Conservation (phyloP, 2,329 filamentous ascomycete genomes). For the Fusarium continuum region DNA sequence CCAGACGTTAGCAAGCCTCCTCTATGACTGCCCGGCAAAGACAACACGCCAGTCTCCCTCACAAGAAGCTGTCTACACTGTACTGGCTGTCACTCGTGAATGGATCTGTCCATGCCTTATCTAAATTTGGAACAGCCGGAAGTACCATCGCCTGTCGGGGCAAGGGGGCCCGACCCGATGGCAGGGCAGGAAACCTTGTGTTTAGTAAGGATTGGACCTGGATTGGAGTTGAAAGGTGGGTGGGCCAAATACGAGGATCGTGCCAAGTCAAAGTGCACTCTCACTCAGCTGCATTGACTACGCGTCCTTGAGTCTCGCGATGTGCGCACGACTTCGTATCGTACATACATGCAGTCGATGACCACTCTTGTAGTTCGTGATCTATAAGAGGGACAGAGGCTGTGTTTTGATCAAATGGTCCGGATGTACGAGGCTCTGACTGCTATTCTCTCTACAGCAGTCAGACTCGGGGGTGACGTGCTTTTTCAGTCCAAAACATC, state of each 20-base stretch:
- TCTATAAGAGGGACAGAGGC: conserved; percentile 1
- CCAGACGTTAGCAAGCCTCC: too few species aligned
- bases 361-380: neutral
- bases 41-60: neutral
- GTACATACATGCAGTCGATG: neutral
- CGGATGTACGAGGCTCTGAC: neutral
- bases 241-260: conserved; percentile 37
- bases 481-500: neutral
- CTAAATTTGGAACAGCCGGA: conserved; percentile 38
- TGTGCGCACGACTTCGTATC: conserved; percentile 6
- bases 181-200: conserved; percentile 30
- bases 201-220: conserved; percentile 32
- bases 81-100: conserved; percentile 27
- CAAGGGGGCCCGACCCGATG: conserved; percentile 32
- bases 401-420: conserved; percentile 2
- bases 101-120: conserved; percentile 23
- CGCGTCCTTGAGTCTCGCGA: conserved; percentile 22
- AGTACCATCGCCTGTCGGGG: conserved; percentile 36
- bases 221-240: conserved; percentile 27
- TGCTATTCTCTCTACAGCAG: neutral
- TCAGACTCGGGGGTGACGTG: neutral
- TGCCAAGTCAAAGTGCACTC: neutral
- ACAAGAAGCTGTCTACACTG: conserved; percentile 10
- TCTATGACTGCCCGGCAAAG: too few species aligned
- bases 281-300: conserved; percentile 13